Percentiles rank a stretch among this genome's conserved stretches.
Evolutionary conservation across 1,284 basidiomycete genomes (phyloP).

Genomic region (Thecaphora thlaspeos): DNA sequence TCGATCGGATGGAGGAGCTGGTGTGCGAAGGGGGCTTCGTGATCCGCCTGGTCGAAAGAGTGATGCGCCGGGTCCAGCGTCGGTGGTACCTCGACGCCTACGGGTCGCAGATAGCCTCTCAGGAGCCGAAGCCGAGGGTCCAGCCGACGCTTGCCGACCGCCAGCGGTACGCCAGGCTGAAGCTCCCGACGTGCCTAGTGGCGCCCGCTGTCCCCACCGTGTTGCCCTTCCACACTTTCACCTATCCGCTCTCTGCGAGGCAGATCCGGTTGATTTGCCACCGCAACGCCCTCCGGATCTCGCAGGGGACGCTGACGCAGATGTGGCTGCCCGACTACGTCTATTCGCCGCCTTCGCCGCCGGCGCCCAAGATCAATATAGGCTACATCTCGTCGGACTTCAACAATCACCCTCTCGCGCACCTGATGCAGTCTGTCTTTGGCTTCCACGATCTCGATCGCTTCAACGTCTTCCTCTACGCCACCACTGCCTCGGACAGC

Average conservation of each 20-base stretch:
- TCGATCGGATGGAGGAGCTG: conserved; percentile 44
- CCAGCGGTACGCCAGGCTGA: conserved; percentile 23
- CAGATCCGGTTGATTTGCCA: conserved; percentile 66
- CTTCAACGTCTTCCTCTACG: conserved; percentile 65
- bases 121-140: conserved; percentile 4
- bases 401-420: conserved; percentile 67
- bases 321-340: conserved; percentile 63
- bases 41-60: conserved; percentile 64
- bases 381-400: conserved; percentile 68
- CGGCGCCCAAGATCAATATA: conserved; percentile 62
- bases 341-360: conserved; percentile 64
- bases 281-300: conserved; percentile 65
- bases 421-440: conserved; percentile 68
- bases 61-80: conserved; percentile 63
- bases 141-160: no score
- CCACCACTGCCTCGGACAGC: conserved; percentile 64
- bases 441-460: conserved; percentile 62
- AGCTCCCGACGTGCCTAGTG: conserved; percentile 60
- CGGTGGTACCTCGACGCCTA: conserved; percentile 63
- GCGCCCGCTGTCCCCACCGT: conserved; percentile 63
- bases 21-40: conserved; percentile 64
- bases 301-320: conserved; percentile 62
- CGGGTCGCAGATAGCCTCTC: conserved; percentile 8
- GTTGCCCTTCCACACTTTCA: conserved; percentile 67
- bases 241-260: conserved; percentile 63